Evolutionary conservation across 345 rosid genomes (phyloP).

Genomic region (Anacardium occidentale): DNA sequence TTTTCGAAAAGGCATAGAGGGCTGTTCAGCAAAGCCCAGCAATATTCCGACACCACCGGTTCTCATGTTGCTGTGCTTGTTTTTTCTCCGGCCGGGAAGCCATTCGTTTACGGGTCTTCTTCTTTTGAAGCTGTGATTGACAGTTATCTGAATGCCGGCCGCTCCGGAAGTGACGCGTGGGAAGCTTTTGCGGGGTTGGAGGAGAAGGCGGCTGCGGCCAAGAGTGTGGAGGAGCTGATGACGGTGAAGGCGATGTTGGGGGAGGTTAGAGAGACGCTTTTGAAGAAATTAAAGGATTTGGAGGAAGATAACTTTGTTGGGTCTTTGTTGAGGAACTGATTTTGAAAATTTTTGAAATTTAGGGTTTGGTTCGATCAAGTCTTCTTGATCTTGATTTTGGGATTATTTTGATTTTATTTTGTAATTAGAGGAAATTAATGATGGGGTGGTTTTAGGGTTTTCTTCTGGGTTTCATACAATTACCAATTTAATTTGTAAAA

Average conservation of each 20-base stretch:
- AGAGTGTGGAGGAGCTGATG: not conserved
- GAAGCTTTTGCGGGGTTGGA: not conserved
- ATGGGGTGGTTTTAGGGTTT: too few relatives aligned
- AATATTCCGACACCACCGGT: not conserved
- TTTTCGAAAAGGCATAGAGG: not conserved
- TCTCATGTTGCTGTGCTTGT: not conserved
- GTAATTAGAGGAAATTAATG: too few relatives aligned
- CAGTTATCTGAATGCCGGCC: too few relatives aligned
- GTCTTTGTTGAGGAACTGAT: not conserved
- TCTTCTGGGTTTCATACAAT: too few relatives aligned
- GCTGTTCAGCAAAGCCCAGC: conserved; percentile 5
- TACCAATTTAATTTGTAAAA: too few relatives aligned
- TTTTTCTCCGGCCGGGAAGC: conserved; percentile 6
- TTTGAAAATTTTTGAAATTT: not conserved
- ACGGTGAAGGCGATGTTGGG: not conserved
- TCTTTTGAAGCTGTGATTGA: not conserved
- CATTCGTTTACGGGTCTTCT: not conserved
- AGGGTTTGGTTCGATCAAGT: not conserved
- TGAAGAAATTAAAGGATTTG: not conserved
- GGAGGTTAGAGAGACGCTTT: not conserved
- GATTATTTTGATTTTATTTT: too few relatives aligned
- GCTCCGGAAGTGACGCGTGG: not conserved
- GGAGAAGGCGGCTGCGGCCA: not conserved
- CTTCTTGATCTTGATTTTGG: too few relatives aligned
- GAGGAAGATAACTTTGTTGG: not conserved